Percentiles rank a stretch among this genome's conserved stretches.
Conservation (phyloP, 2,329 filamentous ascomycete genomes). For the Pseudogymnoascus sp. region DNA sequence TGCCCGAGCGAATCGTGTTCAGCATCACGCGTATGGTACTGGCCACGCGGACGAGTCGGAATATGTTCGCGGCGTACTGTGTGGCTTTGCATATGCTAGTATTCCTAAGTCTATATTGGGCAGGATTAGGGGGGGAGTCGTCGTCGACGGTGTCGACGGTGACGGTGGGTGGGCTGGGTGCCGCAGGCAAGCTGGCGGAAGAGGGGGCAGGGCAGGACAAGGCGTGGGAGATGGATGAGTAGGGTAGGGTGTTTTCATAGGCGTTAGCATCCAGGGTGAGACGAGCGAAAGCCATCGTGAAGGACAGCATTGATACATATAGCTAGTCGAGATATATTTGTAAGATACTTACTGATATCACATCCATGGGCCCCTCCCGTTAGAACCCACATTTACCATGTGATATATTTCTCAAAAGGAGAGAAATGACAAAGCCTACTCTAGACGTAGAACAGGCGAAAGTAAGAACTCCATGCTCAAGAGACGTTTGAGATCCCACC, state of each 20-base stretch:
- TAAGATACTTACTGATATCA: background rate
- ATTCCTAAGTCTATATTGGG: conserved; percentile 79
- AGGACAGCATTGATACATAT: conserved; percentile 2
- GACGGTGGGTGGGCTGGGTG: background rate
- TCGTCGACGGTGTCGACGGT: background rate
- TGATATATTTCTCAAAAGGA: too few species aligned
- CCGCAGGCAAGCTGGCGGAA: background rate
- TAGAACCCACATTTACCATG: too few species aligned
- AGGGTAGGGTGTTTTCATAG: background rate
- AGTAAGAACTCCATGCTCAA: too few species aligned
- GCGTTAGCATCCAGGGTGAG: background rate
- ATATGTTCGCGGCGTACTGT: conserved; percentile 89
- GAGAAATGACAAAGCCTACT: too few species aligned
- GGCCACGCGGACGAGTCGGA: conserved; percentile 81
- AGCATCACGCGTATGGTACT: conserved; percentile 86
- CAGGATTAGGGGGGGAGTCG: conserved; percentile 54
- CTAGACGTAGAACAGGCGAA: too few species aligned
- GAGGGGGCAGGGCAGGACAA: background rate
- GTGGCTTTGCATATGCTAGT: conserved; percentile 80
- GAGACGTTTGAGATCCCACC: too few species aligned
- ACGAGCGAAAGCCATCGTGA: background rate
- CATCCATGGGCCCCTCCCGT: background rate
- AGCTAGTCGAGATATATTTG: conserved; percentile 8
- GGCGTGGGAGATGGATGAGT: background rate
- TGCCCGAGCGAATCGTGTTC: conserved; percentile 84